Conservation (phyloP, 345 rosid species). For the Eucalyptus urophylla region DNA sequence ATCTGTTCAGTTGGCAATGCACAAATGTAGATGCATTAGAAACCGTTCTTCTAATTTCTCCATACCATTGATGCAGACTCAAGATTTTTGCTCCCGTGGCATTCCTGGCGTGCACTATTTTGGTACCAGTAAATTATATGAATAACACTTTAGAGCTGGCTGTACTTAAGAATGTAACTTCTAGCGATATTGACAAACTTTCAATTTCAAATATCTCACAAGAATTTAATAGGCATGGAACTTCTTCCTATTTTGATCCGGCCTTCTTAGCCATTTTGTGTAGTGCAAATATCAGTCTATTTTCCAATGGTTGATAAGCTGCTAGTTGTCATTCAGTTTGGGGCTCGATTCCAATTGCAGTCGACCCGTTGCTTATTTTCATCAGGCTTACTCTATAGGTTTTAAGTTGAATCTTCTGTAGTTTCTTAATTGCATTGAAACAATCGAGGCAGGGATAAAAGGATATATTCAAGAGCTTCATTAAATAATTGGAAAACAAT, state of each 20-base stretch:
- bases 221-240: slow-evolving; percentile 41
- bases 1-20: too few relatives aligned
- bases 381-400: too few relatives aligned
- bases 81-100: too few relatives aligned
- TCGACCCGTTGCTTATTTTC: neutral
- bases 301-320: neutral
- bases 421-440: too few relatives aligned
- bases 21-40: too few relatives aligned
- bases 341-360: neutral
- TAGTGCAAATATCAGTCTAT: too few relatives aligned
- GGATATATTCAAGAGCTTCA: too few relatives aligned
- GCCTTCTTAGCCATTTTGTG: neutral
- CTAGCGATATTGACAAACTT: slow-evolving; percentile 80
- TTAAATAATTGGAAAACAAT: too few relatives aligned
- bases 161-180: slow-evolving; percentile 38
- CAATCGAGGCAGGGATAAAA: too few relatives aligned
- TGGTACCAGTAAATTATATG: slow-evolving; percentile 72
- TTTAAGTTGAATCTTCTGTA: too few relatives aligned
- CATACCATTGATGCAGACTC: too few relatives aligned
- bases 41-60: too few relatives aligned
- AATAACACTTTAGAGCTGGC: slow-evolving; percentile 27
- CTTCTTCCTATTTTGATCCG: neutral
- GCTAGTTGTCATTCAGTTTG: neutral
- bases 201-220: slow-evolving; percentile 67
- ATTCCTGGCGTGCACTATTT: slow-evolving; percentile 52